Evolutionary conservation across 441 rosid species (phyloP).

Genomic region (Syzygium malaccense): DNA sequence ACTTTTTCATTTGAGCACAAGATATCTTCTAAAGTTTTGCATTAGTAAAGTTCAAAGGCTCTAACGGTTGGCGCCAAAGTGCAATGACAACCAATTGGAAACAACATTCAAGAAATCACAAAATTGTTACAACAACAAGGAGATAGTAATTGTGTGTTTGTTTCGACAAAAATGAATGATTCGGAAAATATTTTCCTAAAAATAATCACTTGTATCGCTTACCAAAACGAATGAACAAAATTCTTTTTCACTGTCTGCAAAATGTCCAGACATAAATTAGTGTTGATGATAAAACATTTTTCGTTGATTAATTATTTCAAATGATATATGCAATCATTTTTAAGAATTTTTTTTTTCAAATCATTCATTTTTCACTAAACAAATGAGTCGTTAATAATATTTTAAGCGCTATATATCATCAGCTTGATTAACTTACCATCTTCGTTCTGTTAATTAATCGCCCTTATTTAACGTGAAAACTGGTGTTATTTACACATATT

Average conservation of each 20-base stretch:
- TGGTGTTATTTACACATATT: neutral
- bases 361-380: neutral
- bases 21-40: neutral
- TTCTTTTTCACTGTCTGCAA: neutral
- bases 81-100: neutral
- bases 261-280: neutral
- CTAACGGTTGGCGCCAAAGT: neutral
- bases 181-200: fast-evolving
- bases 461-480: neutral
- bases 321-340: fast-evolving
- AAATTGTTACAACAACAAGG: neutral
- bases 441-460: neutral
- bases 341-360: neutral
- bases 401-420: neutral
- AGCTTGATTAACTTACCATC: neutral
- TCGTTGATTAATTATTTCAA: neutral
- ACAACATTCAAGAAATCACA: neutral
- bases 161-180: fast-evolving
- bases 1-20: neutral
- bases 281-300: neutral
- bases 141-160: neutral
- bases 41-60: neutral
- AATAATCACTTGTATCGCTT: fast-evolving
- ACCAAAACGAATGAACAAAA: neutral
- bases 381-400: neutral